Evolutionary conservation across 2,329 filamentous ascomycete species (phyloP).

Genomic region (Dichotomopilus funicola): DNA sequence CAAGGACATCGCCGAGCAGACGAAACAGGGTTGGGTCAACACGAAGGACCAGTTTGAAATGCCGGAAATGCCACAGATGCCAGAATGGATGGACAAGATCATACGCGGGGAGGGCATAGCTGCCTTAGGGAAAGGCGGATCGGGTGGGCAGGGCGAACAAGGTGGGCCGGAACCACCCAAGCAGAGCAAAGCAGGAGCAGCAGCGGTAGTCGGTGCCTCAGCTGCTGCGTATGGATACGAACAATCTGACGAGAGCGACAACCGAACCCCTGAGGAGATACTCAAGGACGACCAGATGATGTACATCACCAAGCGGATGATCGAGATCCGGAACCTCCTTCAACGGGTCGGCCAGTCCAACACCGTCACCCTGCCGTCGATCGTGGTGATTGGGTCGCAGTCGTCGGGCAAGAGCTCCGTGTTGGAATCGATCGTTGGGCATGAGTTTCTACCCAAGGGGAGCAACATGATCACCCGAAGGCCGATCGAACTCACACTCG

Average conservation of each 20-base stretch:
- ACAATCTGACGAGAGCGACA: slow-evolving; percentile 52
- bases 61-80: slow-evolving; percentile 25
- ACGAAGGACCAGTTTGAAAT: slow-evolving; percentile 70
- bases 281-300: slow-evolving; percentile 98
- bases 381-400: slow-evolving; percentile 98
- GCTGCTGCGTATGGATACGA: slow-evolving; percentile 76
- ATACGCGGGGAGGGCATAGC: slow-evolving; percentile 56
- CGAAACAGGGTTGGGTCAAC: slow-evolving; percentile 71
- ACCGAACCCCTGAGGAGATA: slow-evolving; percentile 54
- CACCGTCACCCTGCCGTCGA: slow-evolving; percentile 82
- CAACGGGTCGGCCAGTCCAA: slow-evolving; percentile 89
- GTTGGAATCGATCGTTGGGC: slow-evolving; percentile 90
- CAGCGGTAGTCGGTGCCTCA: slow-evolving; percentile 62
- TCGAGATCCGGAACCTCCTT: slow-evolving; percentile 89
- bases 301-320: slow-evolving; percentile 98
- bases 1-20: slow-evolving; percentile 70
- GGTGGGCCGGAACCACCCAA: slow-evolving; percentile 50
- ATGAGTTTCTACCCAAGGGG: slow-evolving; percentile 97
- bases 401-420: slow-evolving; percentile 98
- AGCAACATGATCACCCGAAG: slow-evolving; percentile 96
- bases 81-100: slow-evolving; percentile 72
- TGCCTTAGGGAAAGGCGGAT: slow-evolving; percentile 42
- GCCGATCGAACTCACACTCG: slow-evolving; percentile 90
- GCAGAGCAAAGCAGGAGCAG: slow-evolving; percentile 51
- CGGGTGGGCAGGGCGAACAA: slow-evolving; percentile 41